Percentiles rank a stretch among this genome's conserved stretches.
Evolutionary conservation across 177 flowering plant genomes (phyloP).

Genomic region (Telopea speciosissima): DNA sequence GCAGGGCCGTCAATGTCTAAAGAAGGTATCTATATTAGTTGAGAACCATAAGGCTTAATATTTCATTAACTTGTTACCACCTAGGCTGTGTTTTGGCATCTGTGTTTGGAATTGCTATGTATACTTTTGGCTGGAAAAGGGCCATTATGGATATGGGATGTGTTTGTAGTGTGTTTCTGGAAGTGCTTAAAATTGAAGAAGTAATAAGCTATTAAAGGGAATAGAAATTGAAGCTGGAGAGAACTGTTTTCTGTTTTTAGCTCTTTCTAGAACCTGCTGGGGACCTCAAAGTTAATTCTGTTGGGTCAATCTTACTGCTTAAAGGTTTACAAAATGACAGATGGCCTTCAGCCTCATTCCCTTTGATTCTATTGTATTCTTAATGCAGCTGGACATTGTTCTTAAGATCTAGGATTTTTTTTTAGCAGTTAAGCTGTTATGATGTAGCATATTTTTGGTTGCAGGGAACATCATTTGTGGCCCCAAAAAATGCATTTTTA

Average conservation of each 20-base stretch:
- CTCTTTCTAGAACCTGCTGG: not conserved
- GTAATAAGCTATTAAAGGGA: not conserved
- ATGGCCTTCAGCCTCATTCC: not conserved
- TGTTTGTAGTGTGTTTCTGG: not conserved
- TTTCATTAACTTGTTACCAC: not conserved
- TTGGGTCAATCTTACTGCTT: not conserved
- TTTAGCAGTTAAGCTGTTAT: not conserved
- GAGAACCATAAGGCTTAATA: not conserved
- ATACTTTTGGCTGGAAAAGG: not conserved
- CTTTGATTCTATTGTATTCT: not conserved
- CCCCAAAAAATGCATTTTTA: not conserved
- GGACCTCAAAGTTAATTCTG: not conserved
- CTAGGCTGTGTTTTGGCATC: not conserved
- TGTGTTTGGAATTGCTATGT: not conserved
- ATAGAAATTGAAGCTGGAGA: not conserved
- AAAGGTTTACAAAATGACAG: not conserved
- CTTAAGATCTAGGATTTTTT: not conserved
- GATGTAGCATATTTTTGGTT: not conserved
- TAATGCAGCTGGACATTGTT: not conserved
- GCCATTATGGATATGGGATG: not conserved
- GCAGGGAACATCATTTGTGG: not conserved
- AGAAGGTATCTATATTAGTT: slow-evolving; percentile 52
- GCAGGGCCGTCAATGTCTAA: slow-evolving; percentile 93
- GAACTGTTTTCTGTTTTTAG: not conserved
- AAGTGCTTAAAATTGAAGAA: not conserved